Percentiles rank a stretch among this genome's conserved stretches.
These are phyloP conservation scores for Psidium guajava DNA, from an alignment of 345 rosid genomes.

Conservation along the genomic window DNA sequence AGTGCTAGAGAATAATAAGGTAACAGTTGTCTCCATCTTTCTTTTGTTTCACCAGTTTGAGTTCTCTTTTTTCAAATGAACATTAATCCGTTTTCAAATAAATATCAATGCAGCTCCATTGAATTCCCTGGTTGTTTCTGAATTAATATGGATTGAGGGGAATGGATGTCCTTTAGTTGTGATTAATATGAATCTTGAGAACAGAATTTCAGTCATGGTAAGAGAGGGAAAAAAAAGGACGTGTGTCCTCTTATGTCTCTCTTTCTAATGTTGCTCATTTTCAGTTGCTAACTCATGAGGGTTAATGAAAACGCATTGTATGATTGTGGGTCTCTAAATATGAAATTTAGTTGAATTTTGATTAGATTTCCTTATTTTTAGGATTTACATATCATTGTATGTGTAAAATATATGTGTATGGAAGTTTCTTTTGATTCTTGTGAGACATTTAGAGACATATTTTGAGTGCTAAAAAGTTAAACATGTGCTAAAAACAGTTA, in stretches of 20 bases:
- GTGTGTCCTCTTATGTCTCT: background rate
- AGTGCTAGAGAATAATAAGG: background rate
- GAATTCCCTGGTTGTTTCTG: background rate
- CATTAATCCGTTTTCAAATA: background rate
- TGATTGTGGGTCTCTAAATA: background rate
- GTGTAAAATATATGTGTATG: background rate
- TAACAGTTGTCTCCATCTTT: background rate
- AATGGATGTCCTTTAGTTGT: background rate
- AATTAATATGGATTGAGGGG: background rate
- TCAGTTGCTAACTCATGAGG: background rate
- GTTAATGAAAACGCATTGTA: background rate
- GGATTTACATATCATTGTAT: background rate
- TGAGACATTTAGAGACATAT: background rate
- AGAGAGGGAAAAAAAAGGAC: background rate
- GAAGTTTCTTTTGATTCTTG: background rate
- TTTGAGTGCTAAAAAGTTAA: background rate
- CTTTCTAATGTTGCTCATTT: background rate
- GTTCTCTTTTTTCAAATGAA: background rate
- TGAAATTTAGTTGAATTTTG: background rate
- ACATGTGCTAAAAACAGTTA: background rate
- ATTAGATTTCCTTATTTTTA: background rate
- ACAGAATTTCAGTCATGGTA: background rate
- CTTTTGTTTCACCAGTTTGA: background rate
- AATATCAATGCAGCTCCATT: background rate
- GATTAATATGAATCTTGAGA: background rate